Evolutionary conservation across 176 grass and related monocot genomes (phyloP), one percentile per base, ranked within the genome.

Genomic region (Themeda triandra): DNA sequence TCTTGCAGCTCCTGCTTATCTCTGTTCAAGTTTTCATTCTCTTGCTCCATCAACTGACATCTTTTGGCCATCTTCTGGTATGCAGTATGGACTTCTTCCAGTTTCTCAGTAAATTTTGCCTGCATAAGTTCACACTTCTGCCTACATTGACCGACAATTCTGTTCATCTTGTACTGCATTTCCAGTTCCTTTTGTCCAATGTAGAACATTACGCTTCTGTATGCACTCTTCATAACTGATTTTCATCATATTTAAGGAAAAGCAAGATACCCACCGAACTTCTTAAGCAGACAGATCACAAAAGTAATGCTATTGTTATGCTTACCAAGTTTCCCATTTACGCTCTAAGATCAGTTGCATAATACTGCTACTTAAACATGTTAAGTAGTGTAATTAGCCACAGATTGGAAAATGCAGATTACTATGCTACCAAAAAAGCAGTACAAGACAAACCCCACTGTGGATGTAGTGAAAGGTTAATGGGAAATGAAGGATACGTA

Each of bases 1-100:
- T 94, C 95, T 83, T 97, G 92, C 65, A 97, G 79, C 75, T 97
- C 95, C 75, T 97, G 92, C 84, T 97, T 97, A 81, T 97, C 95
- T 74, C 92, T 97, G 18, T 78, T 91, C 59, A 97, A 80, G 74
- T 80, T 97, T 66, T 97, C 92, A 49, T 92, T 80, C 80, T 91
- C 95, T 78, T 89, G 82, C 77, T 94, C 88, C 95, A 97, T 91
- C 85, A 94, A 60, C 84, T 94, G 90, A 21, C 90, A 94, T 86
- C 85, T 94, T 84, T 91, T 97, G 64, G 81, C 90, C 88, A 97
- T 91, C 92, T 97, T 97, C 76, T 94, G 90, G 82, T 94, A 97
- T 41, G 90, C 90, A 46, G 86, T 60, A 63, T 97, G 95, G 33
- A 92, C 75, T 83, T 97, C 92, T 56, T 94, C 95, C 58, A 97